Percentiles rank a stretch among this genome's conserved stretches.
Evolutionary conservation across 2,329 filamentous ascomycete species (phyloP).

Genomic region (Sclerotinia borealis): DNA sequence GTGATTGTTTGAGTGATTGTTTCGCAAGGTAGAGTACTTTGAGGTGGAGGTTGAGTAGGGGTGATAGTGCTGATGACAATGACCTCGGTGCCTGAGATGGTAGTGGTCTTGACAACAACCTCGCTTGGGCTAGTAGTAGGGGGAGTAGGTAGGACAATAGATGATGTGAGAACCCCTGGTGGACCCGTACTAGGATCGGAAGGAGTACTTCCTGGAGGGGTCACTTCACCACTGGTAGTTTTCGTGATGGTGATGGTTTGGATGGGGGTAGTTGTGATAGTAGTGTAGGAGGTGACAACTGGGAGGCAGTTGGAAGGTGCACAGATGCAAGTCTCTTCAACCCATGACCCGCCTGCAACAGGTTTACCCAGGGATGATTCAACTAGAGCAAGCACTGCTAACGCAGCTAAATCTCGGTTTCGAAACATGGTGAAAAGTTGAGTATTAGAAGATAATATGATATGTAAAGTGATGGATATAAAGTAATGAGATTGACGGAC

Average conservation of each 20-base stretch:
- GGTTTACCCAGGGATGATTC: slow-evolving; percentile 11
- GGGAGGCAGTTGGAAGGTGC: neutral
- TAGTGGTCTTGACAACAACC: neutral
- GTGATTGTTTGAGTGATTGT: neutral
- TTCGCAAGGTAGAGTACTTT: neutral
- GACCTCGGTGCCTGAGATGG: neutral
- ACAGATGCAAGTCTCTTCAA: slow-evolving; percentile 4
- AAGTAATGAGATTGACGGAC: neutral
- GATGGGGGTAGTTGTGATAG: neutral
- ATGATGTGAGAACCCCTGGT: neutral
- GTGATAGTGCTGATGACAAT: neutral
- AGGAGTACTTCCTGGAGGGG: neutral
- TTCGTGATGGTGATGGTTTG: slow-evolving; percentile 3
- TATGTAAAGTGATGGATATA: neutral
- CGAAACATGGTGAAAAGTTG: slow-evolving; percentile 6
- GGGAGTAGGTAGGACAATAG: neutral
- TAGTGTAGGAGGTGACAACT: slow-evolving; percentile 7
- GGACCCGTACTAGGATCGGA: neutral
- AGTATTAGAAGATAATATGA: neutral
- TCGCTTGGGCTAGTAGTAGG: neutral
- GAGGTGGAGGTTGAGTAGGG: neutral
- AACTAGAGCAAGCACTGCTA: slow-evolving; percentile 10
- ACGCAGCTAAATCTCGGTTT: neutral
- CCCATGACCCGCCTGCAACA: slow-evolving; percentile 3
- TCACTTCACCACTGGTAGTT: neutral